Evolutionary conservation across 2,329 filamentous ascomycete genomes (phyloP).

Genomic region (Alternaria arbusti): DNA sequence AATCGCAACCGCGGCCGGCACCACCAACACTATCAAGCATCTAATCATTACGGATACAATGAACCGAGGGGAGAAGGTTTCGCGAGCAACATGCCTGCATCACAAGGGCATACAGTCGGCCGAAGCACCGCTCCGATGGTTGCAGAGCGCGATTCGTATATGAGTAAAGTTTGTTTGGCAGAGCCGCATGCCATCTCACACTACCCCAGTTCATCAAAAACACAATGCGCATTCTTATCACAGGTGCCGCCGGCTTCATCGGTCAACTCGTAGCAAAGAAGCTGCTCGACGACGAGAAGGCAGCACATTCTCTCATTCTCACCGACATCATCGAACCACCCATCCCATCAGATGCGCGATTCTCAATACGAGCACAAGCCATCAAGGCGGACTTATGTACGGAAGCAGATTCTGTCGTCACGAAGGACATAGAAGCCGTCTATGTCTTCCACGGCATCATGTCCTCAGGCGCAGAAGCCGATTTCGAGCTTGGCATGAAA

Average conservation of each 20-base stretch:
- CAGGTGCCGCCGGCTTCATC: slow-evolving; percentile 67
- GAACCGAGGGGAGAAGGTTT: background rate
- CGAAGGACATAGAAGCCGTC: slow-evolving; percentile 17
- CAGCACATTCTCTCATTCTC: slow-evolving; percentile 54
- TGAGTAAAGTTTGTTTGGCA: background rate
- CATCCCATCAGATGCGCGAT: slow-evolving; percentile 52
- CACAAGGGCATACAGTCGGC: background rate
- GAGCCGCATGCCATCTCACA: background rate
- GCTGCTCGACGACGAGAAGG: slow-evolving; percentile 56
- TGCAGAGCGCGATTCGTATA: background rate
- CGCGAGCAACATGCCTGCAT: background rate
- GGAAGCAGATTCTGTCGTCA: slow-evolving; percentile 12
- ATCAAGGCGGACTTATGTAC: slow-evolving; percentile 59
- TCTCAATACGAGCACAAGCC: slow-evolving; percentile 50
- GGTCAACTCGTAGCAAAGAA: slow-evolving; percentile 63
- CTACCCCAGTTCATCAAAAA: background rate
- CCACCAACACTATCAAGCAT: background rate
- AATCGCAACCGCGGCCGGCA: background rate
- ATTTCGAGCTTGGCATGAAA: slow-evolving; percentile 62
- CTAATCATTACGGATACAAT: background rate
- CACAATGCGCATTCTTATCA: slow-evolving; percentile 60
- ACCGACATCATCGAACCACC: slow-evolving; percentile 62
- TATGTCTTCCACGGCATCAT: slow-evolving; percentile 71
- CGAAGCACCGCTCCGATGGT: background rate
- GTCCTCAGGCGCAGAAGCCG: slow-evolving; percentile 65